Evolutionary conservation across 345 rosid species (phyloP), one percentile per base, ranked within the genome.

Genomic region (Bruguiera gymnorhiza): DNA sequence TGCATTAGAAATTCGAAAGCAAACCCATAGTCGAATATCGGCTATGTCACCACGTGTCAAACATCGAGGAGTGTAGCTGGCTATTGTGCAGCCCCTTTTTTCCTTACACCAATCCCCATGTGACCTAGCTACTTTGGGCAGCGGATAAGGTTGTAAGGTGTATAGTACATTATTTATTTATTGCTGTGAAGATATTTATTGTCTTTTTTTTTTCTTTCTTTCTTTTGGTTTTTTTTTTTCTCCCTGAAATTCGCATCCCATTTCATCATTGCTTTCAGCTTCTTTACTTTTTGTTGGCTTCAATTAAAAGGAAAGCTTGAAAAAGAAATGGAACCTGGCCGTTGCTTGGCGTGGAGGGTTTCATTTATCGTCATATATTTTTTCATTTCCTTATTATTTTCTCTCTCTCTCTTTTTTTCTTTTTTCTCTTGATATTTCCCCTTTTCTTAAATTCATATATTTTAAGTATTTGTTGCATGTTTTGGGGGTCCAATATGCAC

Each of bases 271-370:
- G 24, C 23, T 21, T 48, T 36, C 13, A 32, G 24, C 9, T 2
- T 31, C 39, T 34, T 73, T 21, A 18, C 67, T 64, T 73, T 75
- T 78, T 63, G 34, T 69, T 55, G 50, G 73, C 83, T 83, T 81
- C 72, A 68, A 74, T 78, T 78, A 65, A 76, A 82, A 82, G 89
- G 73, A 73, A 80, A 78, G 86, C 73, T 79, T 68, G 82, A 66
- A 74, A 78, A 76, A 70, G 80, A 68, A 69, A 64, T 69, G 59
- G 79, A 68, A 79, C 75, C 76, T 70, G 62, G 75, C 61, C 85
- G 72, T 86, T 84, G 88, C 90, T 80, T 84, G 86, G 68, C 82
- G 53, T 71, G 80, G 81, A 76, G 82, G 86, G 68, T 74, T 84
- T 63, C 70, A 69, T 65, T 63, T 56, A 52, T n/a, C 55, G 18